Evolutionary conservation across 2,329 filamentous ascomycete species (phyloP).

Genomic region (Claviceps sp.): DNA sequence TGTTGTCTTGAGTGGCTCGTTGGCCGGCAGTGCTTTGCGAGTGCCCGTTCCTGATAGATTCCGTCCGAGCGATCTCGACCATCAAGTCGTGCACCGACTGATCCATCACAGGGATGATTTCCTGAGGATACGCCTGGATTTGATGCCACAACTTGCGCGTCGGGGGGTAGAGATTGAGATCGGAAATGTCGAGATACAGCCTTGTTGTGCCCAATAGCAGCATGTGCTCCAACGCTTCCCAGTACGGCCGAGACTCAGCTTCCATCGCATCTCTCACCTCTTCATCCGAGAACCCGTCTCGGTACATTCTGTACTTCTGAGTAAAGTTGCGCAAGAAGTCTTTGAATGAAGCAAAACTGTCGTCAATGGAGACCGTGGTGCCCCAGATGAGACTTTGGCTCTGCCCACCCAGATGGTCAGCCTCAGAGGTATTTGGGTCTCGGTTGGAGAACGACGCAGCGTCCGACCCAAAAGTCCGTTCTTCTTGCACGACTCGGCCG

Average conservation of each 20-base stretch:
- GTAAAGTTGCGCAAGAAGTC: slow-evolving; percentile 89
- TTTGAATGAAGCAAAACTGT: slow-evolving; percentile 77
- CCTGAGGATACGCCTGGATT: slow-evolving; percentile 82
- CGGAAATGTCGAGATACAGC: slow-evolving; percentile 76
- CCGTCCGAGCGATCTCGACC: slow-evolving; percentile 72
- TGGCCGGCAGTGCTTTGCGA: slow-evolving; percentile 43
- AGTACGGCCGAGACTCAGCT: slow-evolving; percentile 69
- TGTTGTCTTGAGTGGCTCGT: slow-evolving; percentile 29
- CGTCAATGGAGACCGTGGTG: slow-evolving; percentile 87
- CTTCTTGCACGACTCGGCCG: slow-evolving; percentile 44
- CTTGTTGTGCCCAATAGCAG: slow-evolving; percentile 69
- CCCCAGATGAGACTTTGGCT: slow-evolving; percentile 87
- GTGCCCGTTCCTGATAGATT: slow-evolving; percentile 55
- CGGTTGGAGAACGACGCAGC: slow-evolving; percentile 47
- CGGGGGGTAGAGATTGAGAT: slow-evolving; percentile 83
- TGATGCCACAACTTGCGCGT: slow-evolving; percentile 95
- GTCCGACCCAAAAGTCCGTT: slow-evolving; percentile 38
- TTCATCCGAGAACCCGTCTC: slow-evolving; percentile 67
- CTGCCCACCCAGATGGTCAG: slow-evolving; percentile 69
- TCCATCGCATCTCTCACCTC: slow-evolving; percentile 57
- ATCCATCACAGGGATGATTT: slow-evolving; percentile 95
- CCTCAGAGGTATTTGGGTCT: slow-evolving; percentile 81
- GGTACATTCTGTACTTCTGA: slow-evolving; percentile 85
- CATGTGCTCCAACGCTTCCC: slow-evolving; percentile 81
- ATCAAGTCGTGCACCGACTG: slow-evolving; percentile 86